phyloP scores from a whole-genome alignment of 2,329 filamentous ascomycete genomes.

The Pseudohalonectria lignicola region DNA sequence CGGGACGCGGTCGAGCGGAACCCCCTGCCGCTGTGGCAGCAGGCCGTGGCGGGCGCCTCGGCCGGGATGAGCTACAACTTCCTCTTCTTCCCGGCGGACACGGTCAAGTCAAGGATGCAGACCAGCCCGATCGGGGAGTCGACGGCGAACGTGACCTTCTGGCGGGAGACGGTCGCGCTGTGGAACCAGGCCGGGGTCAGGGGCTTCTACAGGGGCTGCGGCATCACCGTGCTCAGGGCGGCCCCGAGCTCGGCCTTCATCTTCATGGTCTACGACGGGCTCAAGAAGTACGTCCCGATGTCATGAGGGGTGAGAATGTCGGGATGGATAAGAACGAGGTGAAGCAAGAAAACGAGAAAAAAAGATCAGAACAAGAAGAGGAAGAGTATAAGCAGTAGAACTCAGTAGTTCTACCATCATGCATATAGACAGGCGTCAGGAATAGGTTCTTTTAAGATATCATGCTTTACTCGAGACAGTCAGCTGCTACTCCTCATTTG shows the following conservation, averaged over 20 bases:
- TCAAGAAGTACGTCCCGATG: slow-evolving; percentile 58
- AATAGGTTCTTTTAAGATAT: too few species aligned
- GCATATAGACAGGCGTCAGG: too few species aligned
- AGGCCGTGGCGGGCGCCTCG: slow-evolving; percentile 74
- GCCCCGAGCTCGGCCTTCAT: slow-evolving; percentile 97
- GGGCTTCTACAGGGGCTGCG: slow-evolving; percentile 87
- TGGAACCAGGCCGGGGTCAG: slow-evolving; percentile 74
- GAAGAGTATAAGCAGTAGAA: too few species aligned
- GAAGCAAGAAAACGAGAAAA: not conserved
- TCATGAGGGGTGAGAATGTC: slow-evolving; percentile 12
- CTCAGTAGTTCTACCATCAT: too few species aligned
- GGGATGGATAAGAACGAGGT: not conserved
- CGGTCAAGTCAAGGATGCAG: slow-evolving; percentile 95
- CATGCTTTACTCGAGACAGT: too few species aligned
- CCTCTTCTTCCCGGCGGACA: slow-evolving; percentile 93
- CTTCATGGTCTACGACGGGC: slow-evolving; percentile 84
- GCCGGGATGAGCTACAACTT: slow-evolving; percentile 96
- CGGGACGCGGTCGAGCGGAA: slow-evolving; percentile 30
- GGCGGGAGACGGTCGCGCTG: slow-evolving; percentile 57
- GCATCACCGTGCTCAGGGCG: slow-evolving; percentile 78
- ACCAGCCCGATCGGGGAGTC: slow-evolving; percentile 59
- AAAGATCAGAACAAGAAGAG: too few species aligned
- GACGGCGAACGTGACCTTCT: slow-evolving; percentile 54
- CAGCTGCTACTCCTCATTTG: not conserved
- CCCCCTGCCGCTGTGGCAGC: slow-evolving; percentile 70